These are phyloP conservation scores for Neurospora sp. DNA, from an alignment of 495 filamentous ascomycete species.

Conservation along the genomic window DNA sequence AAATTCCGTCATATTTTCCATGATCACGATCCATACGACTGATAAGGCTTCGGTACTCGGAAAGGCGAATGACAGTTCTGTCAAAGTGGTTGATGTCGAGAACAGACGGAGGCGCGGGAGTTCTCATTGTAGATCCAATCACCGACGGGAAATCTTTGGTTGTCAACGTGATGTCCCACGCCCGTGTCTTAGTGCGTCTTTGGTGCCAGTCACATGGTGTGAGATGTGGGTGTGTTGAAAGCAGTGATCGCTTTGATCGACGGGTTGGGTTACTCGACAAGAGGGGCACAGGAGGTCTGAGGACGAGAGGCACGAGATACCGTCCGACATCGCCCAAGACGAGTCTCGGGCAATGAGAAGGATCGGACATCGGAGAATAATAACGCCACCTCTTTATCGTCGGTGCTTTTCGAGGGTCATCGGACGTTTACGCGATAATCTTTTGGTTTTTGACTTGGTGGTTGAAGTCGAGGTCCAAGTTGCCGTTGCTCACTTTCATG, in stretches of 20 bases:
- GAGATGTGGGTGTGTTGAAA: not conserved
- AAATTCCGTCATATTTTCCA: not conserved
- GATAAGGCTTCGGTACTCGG: not conserved
- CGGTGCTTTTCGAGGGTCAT: not conserved
- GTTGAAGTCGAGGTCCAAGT: not conserved
- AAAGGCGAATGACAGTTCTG: not conserved
- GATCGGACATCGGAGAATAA: not conserved
- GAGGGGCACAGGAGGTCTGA: not conserved
- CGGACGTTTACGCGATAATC: not conserved
- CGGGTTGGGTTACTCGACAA: not conserved
- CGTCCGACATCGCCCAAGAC: not conserved
- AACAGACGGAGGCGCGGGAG: not conserved
- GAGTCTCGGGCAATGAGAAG: not conserved
- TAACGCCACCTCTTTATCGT: not conserved
- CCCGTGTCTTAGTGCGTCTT: not conserved
- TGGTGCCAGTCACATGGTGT: not conserved
- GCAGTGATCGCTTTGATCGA: not conserved
- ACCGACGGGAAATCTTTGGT: not conserved
- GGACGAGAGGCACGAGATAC: not conserved
- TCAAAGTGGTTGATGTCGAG: not conserved
- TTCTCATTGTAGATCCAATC: not conserved
- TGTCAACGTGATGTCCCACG: not conserved
- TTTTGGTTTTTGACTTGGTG: not conserved
- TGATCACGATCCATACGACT: not conserved
- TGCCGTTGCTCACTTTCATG: not conserved